Base-by-base conservation (phyloP, 2,329 filamentous ascomycete genomes). In the Claviceps quebecensis region DNA sequence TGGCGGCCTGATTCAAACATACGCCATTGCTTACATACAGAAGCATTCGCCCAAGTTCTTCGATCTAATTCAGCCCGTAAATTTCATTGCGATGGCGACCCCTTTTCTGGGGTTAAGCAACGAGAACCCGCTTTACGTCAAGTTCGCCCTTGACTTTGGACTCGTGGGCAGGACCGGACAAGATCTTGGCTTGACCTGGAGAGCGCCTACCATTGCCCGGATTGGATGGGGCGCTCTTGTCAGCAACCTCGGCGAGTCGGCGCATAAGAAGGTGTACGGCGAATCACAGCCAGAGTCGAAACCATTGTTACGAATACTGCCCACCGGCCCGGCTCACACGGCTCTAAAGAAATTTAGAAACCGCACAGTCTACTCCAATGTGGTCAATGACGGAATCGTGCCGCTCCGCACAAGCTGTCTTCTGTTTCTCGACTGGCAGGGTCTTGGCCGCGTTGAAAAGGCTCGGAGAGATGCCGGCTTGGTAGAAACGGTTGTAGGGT, bases 321-420 rank as follows among this genome's bases (percentile, higher is more conserved):
- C 93, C 0, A 95, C 87, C 7, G 91, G 91, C 0, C 90, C 91
- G 16, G 93, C 91, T 6, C 90, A 96, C 65, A 79, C 81, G 51
- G 91, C 90, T 1, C 69, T 97, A 41, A 83, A 85, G 63, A 88
- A 87, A 68, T 97, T 97, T 65, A 76, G 87, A 22, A 95, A 94
- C 64, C 77, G 91, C 16, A 97, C 93, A 0, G 75, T 96, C 1
- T 97, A 97, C 65, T 95, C 90, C 2, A 97, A 97, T 61, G 90
- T 97, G 13, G 91, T 97, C 58, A 97, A 97, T 62, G 91, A 97
- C 67, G 91, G 90, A 3, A 96, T 98, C 58, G 93, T 98, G 4
- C 93, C 93, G 2, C 71, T 98, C 37, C 81, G 93, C 22, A 98
- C 93, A 4, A 97, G 91, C 56, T 98, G 91, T 65, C 72, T 98